Percentiles rank a stretch among this genome's conserved stretches.
Conservation (phyloP, 2,329 filamentous ascomycete genomes). For the Tolypocladium endophyticum region DNA sequence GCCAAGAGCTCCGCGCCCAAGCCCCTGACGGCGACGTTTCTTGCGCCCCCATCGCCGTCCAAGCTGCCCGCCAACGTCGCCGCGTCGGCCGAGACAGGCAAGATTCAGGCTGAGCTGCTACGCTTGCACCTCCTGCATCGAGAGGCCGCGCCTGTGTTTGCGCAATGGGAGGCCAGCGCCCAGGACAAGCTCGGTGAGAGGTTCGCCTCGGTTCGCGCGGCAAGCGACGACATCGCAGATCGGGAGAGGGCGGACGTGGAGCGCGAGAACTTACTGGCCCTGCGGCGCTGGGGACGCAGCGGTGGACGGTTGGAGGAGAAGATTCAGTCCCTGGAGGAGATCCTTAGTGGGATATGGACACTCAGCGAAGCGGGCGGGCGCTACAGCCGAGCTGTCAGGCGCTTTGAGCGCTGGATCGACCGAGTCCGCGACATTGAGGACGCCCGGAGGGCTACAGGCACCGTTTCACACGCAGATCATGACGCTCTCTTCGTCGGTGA, state of each 20-base stretch:
- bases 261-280: constrained; percentile 37
- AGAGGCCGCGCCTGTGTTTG: constrained; percentile 31
- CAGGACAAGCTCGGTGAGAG: constrained; percentile 32
- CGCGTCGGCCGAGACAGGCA: constrained; percentile 44
- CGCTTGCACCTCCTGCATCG: constrained; percentile 56
- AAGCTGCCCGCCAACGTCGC: constrained; percentile 51
- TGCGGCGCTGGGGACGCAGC: constrained; percentile 37
- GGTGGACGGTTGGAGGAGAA: constrained; percentile 39
- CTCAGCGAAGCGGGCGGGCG: constrained; percentile 45
- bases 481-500: constrained; percentile 39
- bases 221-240: constrained; percentile 21
- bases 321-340: constrained; percentile 45
- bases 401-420: constrained; percentile 51
- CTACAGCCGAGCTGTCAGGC: constrained; percentile 41
- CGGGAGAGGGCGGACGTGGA: constrained; percentile 35
- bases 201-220: constrained; percentile 28
- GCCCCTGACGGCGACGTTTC: constrained; percentile 45
- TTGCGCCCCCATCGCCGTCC: constrained; percentile 50
- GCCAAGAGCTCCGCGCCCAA: constrained; percentile 51
- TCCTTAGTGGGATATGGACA: constrained; percentile 46
- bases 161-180: constrained; percentile 48
- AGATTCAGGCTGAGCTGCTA: constrained; percentile 53
- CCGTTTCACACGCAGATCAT: constrained; percentile 22
- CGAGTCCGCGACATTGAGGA: constrained; percentile 35
- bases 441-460: constrained; percentile 26